phyloP scores from a whole-genome alignment of 176 grass and related monocot genomes.

The Zizania latifolia region DNA sequence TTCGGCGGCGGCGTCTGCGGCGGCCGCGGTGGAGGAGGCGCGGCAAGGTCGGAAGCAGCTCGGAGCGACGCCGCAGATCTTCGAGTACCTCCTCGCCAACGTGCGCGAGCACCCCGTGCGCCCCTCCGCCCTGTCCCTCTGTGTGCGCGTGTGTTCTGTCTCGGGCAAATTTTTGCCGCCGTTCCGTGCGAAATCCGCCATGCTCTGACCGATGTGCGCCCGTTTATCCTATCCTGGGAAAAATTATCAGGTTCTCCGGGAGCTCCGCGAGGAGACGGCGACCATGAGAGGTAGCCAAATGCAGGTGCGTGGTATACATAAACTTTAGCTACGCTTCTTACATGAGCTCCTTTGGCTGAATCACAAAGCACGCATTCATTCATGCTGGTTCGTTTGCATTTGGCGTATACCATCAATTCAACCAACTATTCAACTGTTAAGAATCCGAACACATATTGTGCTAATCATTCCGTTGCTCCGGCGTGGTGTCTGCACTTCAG shows the following conservation, averaged over 20 bases:
- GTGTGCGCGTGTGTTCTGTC: not conserved
- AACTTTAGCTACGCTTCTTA: no score
- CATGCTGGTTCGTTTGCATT: not conserved
- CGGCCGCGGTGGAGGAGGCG: no score
- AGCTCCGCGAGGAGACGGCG: slow-evolving; percentile 80
- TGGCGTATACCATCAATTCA: not conserved
- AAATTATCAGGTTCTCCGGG: slow-evolving; percentile 48
- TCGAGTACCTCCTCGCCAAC: slow-evolving; percentile 75
- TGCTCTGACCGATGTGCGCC: not conserved
- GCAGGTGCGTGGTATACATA: slow-evolving; percentile 49
- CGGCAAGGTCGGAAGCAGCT: no score
- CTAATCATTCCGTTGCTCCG: not conserved
- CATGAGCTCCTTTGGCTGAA: no score
- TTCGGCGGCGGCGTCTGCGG: no score
- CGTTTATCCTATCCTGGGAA: not conserved
- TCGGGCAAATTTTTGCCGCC: not conserved
- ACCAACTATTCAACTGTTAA: not conserved
- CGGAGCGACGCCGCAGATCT: slow-evolving; percentile 62
- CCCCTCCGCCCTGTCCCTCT: not conserved
- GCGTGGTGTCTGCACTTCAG: not conserved
- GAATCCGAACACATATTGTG: not conserved
- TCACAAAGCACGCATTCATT: not conserved
- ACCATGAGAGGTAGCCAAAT: slow-evolving; percentile 80
- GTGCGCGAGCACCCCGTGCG: slow-evolving; percentile 78
- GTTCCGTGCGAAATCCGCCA: not conserved